phyloP scores from a whole-genome alignment of 2,329 filamentous ascomycete species.

The Trichoderma endophyticum region DNA sequence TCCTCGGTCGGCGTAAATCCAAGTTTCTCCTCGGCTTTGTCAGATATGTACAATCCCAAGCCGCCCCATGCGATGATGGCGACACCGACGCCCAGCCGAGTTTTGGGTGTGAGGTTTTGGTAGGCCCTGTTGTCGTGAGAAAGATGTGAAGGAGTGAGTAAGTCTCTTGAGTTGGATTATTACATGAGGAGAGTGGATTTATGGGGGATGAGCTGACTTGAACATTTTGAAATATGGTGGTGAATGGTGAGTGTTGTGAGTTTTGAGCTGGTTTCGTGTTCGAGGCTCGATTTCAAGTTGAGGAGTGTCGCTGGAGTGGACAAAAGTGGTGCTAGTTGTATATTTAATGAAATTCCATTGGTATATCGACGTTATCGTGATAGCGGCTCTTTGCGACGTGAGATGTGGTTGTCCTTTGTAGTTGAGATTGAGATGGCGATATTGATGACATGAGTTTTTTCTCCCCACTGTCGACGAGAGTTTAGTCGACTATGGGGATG shows the following conservation, averaged over 20 bases:
- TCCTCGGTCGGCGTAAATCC: constrained; percentile 69
- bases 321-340: not conserved
- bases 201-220: not conserved
- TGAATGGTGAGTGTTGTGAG: not conserved
- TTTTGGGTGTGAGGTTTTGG: constrained; percentile 65
- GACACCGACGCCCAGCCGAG: constrained; percentile 68
- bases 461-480: not conserved
- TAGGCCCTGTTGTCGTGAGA: constrained; percentile 55
- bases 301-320: not conserved
- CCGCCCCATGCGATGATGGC: constrained; percentile 74
- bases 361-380: not conserved
- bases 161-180: not conserved
- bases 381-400: not conserved
- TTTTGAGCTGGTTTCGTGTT: not conserved
- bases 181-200: no score
- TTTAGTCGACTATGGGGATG: not conserved
- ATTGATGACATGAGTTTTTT: not conserved
- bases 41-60: constrained; percentile 69
- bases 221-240: not conserved
- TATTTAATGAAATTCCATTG: not conserved
- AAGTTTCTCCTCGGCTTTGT: constrained; percentile 69
- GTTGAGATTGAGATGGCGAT: not conserved
- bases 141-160: not conserved
- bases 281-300: not conserved
- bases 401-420: not conserved